Conservation (phyloP, 768 basidiomycete species). For the Leucocoprinus sp. region DNA sequence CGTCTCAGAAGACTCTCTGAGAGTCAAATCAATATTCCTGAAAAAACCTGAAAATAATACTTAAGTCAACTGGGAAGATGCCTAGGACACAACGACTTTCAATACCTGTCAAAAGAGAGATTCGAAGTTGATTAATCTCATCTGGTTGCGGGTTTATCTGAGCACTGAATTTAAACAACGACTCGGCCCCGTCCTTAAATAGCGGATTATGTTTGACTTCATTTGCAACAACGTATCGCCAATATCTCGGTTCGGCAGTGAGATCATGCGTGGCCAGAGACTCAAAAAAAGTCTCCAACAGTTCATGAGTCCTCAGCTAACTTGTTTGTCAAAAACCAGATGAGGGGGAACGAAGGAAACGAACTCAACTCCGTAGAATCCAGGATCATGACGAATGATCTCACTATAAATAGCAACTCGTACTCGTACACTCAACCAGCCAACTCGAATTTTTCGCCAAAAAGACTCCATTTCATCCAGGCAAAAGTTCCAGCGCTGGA, state of each 20-base stretch:
- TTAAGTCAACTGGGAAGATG: background rate
- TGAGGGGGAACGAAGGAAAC: too few relatives aligned
- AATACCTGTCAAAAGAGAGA: conserved; percentile 1
- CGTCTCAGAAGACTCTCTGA: background rate
- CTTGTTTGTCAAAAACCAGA: background rate
- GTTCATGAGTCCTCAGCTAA: background rate
- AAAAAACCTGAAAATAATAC: background rate
- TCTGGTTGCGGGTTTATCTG: background rate
- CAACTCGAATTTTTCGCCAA: background rate
- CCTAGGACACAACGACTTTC: background rate
- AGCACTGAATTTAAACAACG: background rate
- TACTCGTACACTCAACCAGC: conserved; percentile 1
- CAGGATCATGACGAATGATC: conserved; percentile 8
- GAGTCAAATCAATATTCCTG: conserved; percentile 3
- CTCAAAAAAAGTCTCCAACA: conserved; percentile 1
- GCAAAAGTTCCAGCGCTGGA: conserved; percentile 8
- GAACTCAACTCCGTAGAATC: conserved; percentile 3
- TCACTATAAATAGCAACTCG: conserved; percentile 2
- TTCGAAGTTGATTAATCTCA: background rate
- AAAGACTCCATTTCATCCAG: conserved; percentile 3
- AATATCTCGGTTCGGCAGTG: conserved; percentile 6
- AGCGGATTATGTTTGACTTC: background rate
- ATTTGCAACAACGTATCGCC: background rate
- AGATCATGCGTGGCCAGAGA: background rate
- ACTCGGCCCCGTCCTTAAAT: conserved; percentile 3